Evolutionary conservation across 176 grass and related monocot genomes (phyloP).

Genomic region (Rhynchospora pubera): DNA sequence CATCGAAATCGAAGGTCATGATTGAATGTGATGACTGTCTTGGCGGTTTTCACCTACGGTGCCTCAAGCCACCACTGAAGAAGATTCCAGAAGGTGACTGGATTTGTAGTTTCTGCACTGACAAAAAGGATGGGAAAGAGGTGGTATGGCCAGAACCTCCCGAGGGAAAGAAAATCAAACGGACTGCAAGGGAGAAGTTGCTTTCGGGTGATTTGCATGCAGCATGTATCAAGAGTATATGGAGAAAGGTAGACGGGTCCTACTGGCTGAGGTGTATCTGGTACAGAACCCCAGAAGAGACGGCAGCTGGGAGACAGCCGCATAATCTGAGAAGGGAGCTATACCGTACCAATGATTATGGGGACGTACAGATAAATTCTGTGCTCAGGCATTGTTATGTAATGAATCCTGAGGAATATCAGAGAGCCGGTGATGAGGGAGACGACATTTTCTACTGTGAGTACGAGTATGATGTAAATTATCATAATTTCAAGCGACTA

Average conservation of each 20-base stretch:
- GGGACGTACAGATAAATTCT: constrained; percentile 78
- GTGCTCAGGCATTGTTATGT: constrained; percentile 80
- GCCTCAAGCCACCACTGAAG: constrained; percentile 63
- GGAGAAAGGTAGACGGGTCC: constrained; percentile 65
- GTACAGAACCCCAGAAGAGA: constrained; percentile 94
- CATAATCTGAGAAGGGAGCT: constrained; percentile 90
- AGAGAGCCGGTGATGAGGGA: constrained; percentile 53
- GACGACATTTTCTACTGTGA: constrained; percentile 99
- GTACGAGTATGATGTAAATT: constrained; percentile 93
- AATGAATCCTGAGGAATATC: constrained; percentile 66
- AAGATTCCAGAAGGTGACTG: constrained; percentile 81
- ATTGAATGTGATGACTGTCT: constrained; percentile 92
- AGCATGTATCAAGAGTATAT: constrained; percentile 66
- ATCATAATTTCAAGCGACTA: constrained; percentile 93
- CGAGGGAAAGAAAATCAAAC: constrained; percentile 38
- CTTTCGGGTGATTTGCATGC: constrained; percentile 78
- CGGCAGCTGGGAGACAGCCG: constrained; percentile 77
- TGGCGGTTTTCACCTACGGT: constrained; percentile 76
- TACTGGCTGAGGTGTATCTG: constrained; percentile 73
- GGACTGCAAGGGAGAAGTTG: constrained; percentile 79
- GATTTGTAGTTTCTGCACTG: constrained; percentile 63
- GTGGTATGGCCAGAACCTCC: constrained; percentile 50
- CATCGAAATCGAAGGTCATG: constrained; percentile 43
- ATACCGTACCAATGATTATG: constrained; percentile 64
- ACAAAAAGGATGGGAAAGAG: constrained; percentile 39